Base-by-base conservation (phyloP, 345 rosid genomes). In the Arabis alpina region DNA sequence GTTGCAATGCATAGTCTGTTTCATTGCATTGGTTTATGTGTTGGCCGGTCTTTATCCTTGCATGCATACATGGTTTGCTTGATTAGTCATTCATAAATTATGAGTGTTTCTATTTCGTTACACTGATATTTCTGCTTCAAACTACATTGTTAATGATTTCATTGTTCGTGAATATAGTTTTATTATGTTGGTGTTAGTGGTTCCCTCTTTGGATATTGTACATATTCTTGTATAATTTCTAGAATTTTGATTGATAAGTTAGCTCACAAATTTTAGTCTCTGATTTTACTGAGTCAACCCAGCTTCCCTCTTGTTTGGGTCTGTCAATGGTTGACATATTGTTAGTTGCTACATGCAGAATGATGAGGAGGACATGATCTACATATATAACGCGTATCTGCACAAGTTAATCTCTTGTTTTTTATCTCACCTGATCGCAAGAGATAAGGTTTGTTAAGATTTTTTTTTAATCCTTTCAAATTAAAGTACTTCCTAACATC, bases 361-460 rank as follows among this genome's bases (percentile, higher is more conserved):
- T 54, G 95, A 91, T 66, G 98, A 93, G 54, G 98, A 93, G 79
- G 98, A 93, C 80, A 84, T 93, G 85, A 52, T 83, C 77, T 93
- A 89, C 66, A 83, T 93, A 88, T 91, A 91, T 75, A 87, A 89
- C 79, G 97, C 94, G 47, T 93, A 93, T 79, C 79, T 91, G 62
- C 97, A 93, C 87, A 93, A 93, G 84, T 80, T 91, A 77, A 83
- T 82, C 42, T 84, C 94, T 62, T 93, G 92, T 82, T 89, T 93
- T 81, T 77, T 93, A 70, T 87, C 98, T 73, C 91, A 93, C 64
- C 91, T 87, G 11, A 83, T 87, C 64, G 96, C 94, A 34, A 83
- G 96, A 74, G 97, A 93, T 77, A 91, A 89, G 98, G 98, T 93
- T 64, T 61, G 85, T 73, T 58, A 39, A 54, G 52, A 36, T 43